Evolutionary conservation across 2,329 filamentous ascomycete genomes (phyloP).

Genomic region (Fusarium sp.): DNA sequence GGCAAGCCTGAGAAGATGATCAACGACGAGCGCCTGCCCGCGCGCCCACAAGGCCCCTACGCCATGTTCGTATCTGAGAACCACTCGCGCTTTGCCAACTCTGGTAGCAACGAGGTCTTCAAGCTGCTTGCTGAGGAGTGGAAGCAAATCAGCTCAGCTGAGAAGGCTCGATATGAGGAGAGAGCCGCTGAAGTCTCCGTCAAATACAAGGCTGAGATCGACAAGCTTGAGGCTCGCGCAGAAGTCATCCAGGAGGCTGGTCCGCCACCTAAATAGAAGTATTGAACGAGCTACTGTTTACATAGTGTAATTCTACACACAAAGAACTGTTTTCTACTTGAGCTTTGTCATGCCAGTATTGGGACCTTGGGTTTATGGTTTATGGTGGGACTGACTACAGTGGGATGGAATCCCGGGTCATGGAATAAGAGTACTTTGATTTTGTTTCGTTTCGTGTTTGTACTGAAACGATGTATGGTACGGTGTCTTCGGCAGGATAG

Average conservation of each 20-base stretch:
- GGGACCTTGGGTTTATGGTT: slow-evolving; percentile 13
- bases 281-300: slow-evolving; percentile 8
- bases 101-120: slow-evolving; percentile 34
- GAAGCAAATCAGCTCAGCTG: slow-evolving; percentile 56
- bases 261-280: slow-evolving; percentile 28
- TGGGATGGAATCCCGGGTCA: slow-evolving; percentile 18
- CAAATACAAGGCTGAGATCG: slow-evolving; percentile 37
- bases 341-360: slow-evolving; percentile 1
- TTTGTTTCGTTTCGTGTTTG: slow-evolving; percentile 26
- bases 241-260: slow-evolving; percentile 47
- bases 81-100: slow-evolving; percentile 48
- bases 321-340: slow-evolving; percentile 1
- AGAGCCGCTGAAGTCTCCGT: slow-evolving; percentile 35
- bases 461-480: slow-evolving; percentile 26
- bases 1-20: slow-evolving; percentile 54
- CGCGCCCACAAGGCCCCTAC: slow-evolving; percentile 52
- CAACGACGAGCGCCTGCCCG: slow-evolving; percentile 63
- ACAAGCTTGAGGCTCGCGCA: slow-evolving; percentile 49
- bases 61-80: slow-evolving; percentile 55
- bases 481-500: slow-evolving; percentile 7
- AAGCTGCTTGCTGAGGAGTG: slow-evolving; percentile 54
- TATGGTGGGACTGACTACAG: slow-evolving; percentile 18
- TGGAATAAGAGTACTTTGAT: slow-evolving; percentile 14
- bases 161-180: slow-evolving; percentile 58
- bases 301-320: slow-evolving; percentile 1